Base-by-base conservation (phyloP, 805 yeast genomes). In the Candida jianshihensis region DNA sequence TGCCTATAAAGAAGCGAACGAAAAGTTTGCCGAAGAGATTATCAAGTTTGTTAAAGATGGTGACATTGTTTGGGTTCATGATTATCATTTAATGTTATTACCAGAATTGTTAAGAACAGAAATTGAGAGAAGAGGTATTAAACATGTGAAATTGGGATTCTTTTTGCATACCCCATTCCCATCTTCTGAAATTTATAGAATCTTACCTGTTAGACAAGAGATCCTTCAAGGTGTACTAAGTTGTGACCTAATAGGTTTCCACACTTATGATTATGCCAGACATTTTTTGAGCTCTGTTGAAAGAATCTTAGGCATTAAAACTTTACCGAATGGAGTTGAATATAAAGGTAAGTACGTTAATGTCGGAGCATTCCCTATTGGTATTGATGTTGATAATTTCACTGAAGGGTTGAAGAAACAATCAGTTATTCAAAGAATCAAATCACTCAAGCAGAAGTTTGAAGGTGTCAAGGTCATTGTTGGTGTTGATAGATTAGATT, bases 131-230 rank as follows among this genome's bases (percentile, higher is more conserved):
- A 61, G 63, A 40, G 59, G 60, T 14, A 55, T 68, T 20, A 57
- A 64, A 32, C 75, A 81, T 49, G 78, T 89, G 30, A 75, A 82
- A 47, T 66, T 92, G 26, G 99, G 98, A 1, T 94, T 88, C 65
- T 92, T 92, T 62, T 66, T 92, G 45, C 99, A 92, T 57, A 94
- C 97, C 0, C 98, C 99, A 1, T 92, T 92, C 74, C 99, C 99
- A 12, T 84, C 96, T 10, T 81, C 94, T 38, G 99, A 92, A 57
- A 90, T 92, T 42, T 92, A 92, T 64, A 71, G 99, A 56, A 89
- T 94, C 38, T 67, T 92, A 49, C 98, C 99, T 0, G 98, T 94
- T 13, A 73, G 99, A 61, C 78, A 81, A 48, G 97, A 94, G 59
- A 87, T 92, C 35, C 65, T 92, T 49, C 75, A 74, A 43, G 99